Evolutionary conservation across 2,329 filamentous ascomycete genomes (phyloP), one percentile per base, ranked within the genome.

Genomic region (Tolypocladium nubicola): DNA sequence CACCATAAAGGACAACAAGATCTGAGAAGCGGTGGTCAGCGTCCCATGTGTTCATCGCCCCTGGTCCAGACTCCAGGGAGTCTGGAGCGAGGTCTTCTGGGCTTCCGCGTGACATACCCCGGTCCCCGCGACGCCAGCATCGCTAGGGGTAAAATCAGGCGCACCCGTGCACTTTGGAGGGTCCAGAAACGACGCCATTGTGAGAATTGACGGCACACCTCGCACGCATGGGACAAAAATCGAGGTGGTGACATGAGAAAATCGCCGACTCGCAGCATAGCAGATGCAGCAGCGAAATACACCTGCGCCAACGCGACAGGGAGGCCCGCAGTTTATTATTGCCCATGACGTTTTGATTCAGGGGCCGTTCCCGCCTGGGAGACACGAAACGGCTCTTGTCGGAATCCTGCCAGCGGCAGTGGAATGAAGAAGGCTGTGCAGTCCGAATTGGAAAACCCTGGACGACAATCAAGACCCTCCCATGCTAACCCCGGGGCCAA

Each of bases 1-100:
- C 60, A 86, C 78, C 66, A 86, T 83, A 71, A 86, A 87, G 52
- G 84, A 86, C 61, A 87, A 76, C 38, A 87, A 74, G 59, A 84
- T 78, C 79, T 84, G 47, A 26, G 13, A 49, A 21, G 38, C 35
- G 13, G 10, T 14, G n/a, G 53, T 52, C 45, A 50, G 52, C 35
- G 7, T 33, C 33, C 14, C 26, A 50, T n/a, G 23, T 4, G 6
- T n/a, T 16, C 23, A 14, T 23, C 26, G 45, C 45, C 45, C 14
- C 6, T 49, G 45, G 45, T 33, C 16, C 16, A 30, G 19, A 13
- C 30, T 7, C 9, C 47, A 35, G 14, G 30, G 30, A 35, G 30
- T 6, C 5, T 16, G 9, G 30, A 50, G 19, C 1, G 19, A 35
- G 10, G 30, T 39, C 67, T 78, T 62, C 14, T 6, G 45, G 45